These are phyloP conservation scores for Eremothecium coryli DNA, from an alignment of 1,139 yeast species.

Conservation along the genomic window DNA sequence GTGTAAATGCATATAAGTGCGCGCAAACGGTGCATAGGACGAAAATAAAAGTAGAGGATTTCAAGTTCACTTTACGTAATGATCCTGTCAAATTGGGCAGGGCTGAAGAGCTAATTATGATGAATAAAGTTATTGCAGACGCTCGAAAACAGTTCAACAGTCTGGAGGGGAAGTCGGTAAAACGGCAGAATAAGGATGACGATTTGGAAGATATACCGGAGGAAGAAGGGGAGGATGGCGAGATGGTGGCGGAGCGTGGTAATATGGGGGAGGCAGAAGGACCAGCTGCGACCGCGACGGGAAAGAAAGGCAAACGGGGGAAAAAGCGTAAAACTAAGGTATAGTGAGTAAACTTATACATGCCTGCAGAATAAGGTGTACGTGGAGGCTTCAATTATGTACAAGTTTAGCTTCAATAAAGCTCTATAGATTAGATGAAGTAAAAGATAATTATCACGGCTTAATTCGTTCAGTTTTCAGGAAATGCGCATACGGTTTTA, in stretches of 20 bases:
- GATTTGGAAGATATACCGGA: constrained; percentile 24
- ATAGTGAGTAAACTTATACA: too few relatives aligned
- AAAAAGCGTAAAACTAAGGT: constrained; percentile 14
- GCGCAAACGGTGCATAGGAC: constrained; percentile 50
- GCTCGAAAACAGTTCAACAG: constrained; percentile 80
- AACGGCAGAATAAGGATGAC: constrained; percentile 26
- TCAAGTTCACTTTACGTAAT: constrained; percentile 72
- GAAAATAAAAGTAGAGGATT: constrained; percentile 78
- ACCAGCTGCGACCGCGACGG: constrained; percentile 3
- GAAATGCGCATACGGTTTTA: too few relatives aligned
- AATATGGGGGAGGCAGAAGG: neutral
- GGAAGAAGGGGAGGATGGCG: constrained; percentile 14
- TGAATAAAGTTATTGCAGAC: constrained; percentile 65
- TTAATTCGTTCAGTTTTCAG: too few relatives aligned
- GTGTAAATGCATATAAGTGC: constrained; percentile 41
- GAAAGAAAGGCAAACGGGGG: constrained; percentile 8
- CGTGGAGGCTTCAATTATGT: too few relatives aligned
- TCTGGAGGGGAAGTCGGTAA: constrained; percentile 40
- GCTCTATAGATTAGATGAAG: too few relatives aligned
- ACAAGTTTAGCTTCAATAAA: too few relatives aligned
- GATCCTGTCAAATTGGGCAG: constrained; percentile 82
- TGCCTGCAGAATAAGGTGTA: too few relatives aligned
- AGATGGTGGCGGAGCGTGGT: neutral
- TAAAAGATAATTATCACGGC: too few relatives aligned
- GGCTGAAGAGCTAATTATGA: constrained; percentile 65